Evolutionary conservation across 2,329 filamentous ascomycete species (phyloP).

Genomic region (Colletotrichum endophyticum): DNA sequence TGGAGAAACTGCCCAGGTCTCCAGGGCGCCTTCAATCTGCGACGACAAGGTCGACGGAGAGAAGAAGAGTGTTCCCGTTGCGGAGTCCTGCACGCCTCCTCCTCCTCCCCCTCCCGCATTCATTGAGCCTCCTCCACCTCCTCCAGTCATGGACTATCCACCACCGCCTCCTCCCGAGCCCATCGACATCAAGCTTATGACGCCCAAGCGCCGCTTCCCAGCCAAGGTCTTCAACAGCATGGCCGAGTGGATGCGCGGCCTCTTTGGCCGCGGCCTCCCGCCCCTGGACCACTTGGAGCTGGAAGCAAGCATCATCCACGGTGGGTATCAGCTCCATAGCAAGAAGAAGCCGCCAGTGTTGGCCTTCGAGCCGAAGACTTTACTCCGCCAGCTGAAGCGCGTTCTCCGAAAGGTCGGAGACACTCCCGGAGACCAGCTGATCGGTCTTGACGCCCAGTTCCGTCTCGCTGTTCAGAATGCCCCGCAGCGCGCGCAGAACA

Average conservation of each 20-base stretch:
- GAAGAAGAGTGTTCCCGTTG: not conserved
- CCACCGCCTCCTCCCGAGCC: not conserved
- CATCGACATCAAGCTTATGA: not conserved
- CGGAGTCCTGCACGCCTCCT: not conserved
- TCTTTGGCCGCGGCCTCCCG: not conserved
- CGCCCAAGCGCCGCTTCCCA: not conserved
- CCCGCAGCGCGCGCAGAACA: not conserved
- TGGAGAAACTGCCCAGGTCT: slow-evolving; percentile 1
- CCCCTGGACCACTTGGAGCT: not conserved
- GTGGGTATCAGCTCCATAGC: not conserved
- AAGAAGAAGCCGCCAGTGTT: not conserved
- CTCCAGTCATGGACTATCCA: not conserved
- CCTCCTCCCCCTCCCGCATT: not conserved
- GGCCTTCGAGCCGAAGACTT: not conserved
- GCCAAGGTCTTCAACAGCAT: not conserved
- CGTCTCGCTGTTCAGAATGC: not conserved
- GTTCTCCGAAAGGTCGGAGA: not conserved
- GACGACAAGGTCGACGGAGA: not conserved
- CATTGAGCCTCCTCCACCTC: not conserved
- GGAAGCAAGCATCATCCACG: slow-evolving; percentile 1
- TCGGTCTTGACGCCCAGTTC: not conserved
- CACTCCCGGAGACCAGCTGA: not conserved
- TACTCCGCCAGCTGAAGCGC: slow-evolving; percentile 1
- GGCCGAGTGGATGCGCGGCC: not conserved
- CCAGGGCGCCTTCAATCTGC: not conserved